Conservation (phyloP, 805 yeast species). For the Candida alai region DNA sequence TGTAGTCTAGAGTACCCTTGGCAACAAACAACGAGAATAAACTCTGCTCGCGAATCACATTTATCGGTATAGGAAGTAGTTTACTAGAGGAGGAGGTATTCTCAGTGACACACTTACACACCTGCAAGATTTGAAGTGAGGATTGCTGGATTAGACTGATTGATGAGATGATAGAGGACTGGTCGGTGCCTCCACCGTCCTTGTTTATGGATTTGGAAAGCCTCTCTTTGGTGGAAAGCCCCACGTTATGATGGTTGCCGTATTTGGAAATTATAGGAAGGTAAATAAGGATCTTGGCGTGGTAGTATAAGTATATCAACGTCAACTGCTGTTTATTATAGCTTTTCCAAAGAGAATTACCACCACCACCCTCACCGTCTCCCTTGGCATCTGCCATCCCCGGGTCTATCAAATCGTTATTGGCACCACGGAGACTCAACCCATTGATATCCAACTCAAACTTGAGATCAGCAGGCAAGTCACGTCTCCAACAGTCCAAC, state of each 20-base stretch:
- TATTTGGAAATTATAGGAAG: constrained; percentile 39
- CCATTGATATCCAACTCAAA: constrained; percentile 66
- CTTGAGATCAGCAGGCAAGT: constrained; percentile 55
- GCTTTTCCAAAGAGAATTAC: constrained; percentile 18
- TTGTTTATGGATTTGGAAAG: constrained; percentile 17
- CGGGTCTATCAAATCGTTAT: constrained; percentile 11
- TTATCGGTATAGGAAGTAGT: constrained; percentile 61
- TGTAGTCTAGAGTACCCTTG: constrained; percentile 74
- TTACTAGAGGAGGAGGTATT: constrained; percentile 34
- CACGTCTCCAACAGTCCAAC: constrained; percentile 75
- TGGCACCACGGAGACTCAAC: constrained; percentile 28
- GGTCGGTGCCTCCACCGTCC: constrained; percentile 27
- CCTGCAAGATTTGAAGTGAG: constrained; percentile 54
- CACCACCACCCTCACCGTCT: no score
- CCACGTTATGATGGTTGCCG: constrained; percentile 40
- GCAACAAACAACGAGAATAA: constrained; percentile 64
- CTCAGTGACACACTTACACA: constrained; percentile 39
- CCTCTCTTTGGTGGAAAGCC: constrained; percentile 35
- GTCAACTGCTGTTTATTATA: constrained; percentile 47
- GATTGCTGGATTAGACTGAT: constrained; percentile 68
- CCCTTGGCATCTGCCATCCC: no score
- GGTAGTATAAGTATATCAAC: constrained; percentile 44
- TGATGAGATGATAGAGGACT: constrained; percentile 42
- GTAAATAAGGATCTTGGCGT: constrained; percentile 40
- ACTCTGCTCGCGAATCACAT: constrained; percentile 58